Conservation (phyloP, 495 filamentous ascomycete species). For the Penicillium paradoxum region DNA sequence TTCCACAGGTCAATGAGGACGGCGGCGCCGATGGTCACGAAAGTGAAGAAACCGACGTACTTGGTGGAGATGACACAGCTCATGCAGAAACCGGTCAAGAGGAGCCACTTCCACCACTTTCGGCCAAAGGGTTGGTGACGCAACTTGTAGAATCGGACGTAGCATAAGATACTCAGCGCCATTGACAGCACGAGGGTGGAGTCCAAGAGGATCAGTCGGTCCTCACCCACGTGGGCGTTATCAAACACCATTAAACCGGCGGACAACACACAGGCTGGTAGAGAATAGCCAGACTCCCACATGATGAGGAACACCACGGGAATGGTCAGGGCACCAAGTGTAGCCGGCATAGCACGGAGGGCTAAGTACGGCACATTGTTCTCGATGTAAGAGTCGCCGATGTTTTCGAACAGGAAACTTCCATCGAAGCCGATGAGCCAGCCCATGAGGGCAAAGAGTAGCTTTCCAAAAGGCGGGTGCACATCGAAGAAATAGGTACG, state of each 20-base stretch:
- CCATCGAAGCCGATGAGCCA: slow-evolving; percentile 96
- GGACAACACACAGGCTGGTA: slow-evolving; percentile 85
- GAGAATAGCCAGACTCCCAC: slow-evolving; percentile 98
- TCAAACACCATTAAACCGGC: slow-evolving; percentile 88
- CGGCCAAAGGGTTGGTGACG: slow-evolving; percentile 82
- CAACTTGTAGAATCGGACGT: slow-evolving; percentile 97
- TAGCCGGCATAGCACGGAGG: slow-evolving; percentile 88
- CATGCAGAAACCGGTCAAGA: slow-evolving; percentile 86
- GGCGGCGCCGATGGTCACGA: slow-evolving; percentile 92
- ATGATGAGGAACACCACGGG: slow-evolving; percentile 95
- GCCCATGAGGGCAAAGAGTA: slow-evolving; percentile 76
- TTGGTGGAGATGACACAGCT: slow-evolving; percentile 98
- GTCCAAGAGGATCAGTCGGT: slow-evolving; percentile 90
- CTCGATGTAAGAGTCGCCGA: slow-evolving; percentile 94
- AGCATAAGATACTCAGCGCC: slow-evolving; percentile 87
- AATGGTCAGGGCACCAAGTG: slow-evolving; percentile 87
- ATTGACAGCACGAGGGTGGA: slow-evolving; percentile 91
- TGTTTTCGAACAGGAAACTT: slow-evolving; percentile 97
- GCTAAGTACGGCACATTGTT: slow-evolving; percentile 97
- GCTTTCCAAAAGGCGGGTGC: slow-evolving; percentile 86
- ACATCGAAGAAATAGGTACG: slow-evolving; percentile 99
- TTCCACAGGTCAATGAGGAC: slow-evolving; percentile 95
- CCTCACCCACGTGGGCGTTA: slow-evolving; percentile 97
- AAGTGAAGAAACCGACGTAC: slow-evolving; percentile 95
- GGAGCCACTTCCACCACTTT: slow-evolving; percentile 99